Percentiles rank a stretch among this genome's conserved stretches.
Evolutionary conservation across 2,329 filamentous ascomycete species (phyloP).

Genomic region (Amylocarpus encephaloides): DNA sequence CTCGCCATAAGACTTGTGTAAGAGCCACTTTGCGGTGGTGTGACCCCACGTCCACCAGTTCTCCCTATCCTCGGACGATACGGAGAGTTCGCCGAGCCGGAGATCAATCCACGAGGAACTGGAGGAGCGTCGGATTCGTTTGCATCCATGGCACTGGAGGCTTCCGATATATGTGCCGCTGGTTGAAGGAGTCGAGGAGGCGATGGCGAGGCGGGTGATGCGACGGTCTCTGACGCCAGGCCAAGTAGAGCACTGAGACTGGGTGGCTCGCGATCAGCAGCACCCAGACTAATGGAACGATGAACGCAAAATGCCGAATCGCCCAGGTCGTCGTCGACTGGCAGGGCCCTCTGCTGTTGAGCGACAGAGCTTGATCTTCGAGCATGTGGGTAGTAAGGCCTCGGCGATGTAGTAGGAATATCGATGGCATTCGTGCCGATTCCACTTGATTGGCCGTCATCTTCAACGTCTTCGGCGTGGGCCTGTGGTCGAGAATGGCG

Average conservation of each 20-base stretch:
- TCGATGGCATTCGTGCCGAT: conserved; percentile 62
- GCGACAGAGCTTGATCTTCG: conserved; percentile 65
- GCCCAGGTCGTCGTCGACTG: conserved; percentile 52
- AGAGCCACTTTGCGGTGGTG: conserved; percentile 30
- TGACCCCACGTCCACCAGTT: conserved; percentile 28
- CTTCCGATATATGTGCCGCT: conserved; percentile 27
- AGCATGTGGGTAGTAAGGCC: conserved; percentile 45
- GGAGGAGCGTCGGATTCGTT: conserved; percentile 24
- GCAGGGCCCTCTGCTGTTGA: conserved; percentile 50
- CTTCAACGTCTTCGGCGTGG: conserved; percentile 22
- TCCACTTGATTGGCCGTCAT: conserved; percentile 33
- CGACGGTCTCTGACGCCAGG: conserved; percentile 34
- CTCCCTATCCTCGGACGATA: conserved; percentile 29
- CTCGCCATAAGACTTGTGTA: conserved; percentile 32
- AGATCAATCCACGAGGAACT: conserved; percentile 20
- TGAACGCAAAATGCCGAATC: conserved; percentile 56
- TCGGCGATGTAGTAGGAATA: conserved; percentile 64
- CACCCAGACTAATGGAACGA: conserved; percentile 62
- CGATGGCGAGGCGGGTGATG: conserved; percentile 25
- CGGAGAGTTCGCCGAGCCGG: conserved; percentile 27
- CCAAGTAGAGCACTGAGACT: conserved; percentile 58
- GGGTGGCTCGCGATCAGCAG: conserved; percentile 56
- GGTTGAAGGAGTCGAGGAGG: conserved; percentile 30
- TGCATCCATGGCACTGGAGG: conserved; percentile 22
- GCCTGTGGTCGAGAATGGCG: conserved; percentile 20